A percentile compares a stretch with the other conserved stretches of the same genome.
These are phyloP conservation scores for Beauveria pseudobassiana DNA, from an alignment of 2,329 filamentous ascomycete species.

Conservation along the genomic window DNA sequence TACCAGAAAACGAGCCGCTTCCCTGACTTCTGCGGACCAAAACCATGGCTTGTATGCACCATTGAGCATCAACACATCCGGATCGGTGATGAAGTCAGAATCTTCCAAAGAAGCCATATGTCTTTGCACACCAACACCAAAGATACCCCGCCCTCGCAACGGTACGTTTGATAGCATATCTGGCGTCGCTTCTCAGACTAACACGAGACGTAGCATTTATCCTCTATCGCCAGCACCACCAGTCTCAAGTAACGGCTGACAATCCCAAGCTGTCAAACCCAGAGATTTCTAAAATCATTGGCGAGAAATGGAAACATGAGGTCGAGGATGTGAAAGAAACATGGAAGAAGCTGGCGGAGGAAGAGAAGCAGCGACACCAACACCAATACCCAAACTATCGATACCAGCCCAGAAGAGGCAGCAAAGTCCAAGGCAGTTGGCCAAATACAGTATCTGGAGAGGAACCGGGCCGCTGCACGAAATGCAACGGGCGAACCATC, in stretches of 20 bases:
- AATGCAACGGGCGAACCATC: conserved; percentile 63
- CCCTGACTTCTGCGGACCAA: conserved; percentile 38
- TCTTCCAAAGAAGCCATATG: conserved; percentile 41
- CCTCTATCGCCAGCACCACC: conserved; percentile 88
- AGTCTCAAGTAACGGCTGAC: conserved; percentile 70
- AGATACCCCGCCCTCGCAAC: conserved; percentile 51
- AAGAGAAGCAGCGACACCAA: conserved; percentile 86
- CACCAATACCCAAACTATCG: conserved; percentile 89
- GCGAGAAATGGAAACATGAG: conserved; percentile 81
- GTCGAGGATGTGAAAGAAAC: conserved; percentile 65
- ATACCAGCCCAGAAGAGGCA: conserved; percentile 74
- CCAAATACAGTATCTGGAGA: conserved; percentile 32
- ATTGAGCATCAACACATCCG: conserved; percentile 21
- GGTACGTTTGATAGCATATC: conserved; percentile 35
- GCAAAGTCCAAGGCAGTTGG: conserved; percentile 24
- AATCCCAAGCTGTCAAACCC: conserved; percentile 91
- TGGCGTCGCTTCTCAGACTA: not conserved
- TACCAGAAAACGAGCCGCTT: conserved; percentile 36
- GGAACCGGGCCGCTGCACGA: conserved; percentile 54
- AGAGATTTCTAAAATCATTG: conserved; percentile 95
- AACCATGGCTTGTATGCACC: conserved; percentile 28
- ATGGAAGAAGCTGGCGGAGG: conserved; percentile 87
- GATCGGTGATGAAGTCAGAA: conserved; percentile 22
- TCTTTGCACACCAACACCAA: conserved; percentile 48
- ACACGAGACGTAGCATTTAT: conserved; percentile 68